Conservation (phyloP, 2,329 filamentous ascomycete species). For the Colletotrichum caudatum region DNA sequence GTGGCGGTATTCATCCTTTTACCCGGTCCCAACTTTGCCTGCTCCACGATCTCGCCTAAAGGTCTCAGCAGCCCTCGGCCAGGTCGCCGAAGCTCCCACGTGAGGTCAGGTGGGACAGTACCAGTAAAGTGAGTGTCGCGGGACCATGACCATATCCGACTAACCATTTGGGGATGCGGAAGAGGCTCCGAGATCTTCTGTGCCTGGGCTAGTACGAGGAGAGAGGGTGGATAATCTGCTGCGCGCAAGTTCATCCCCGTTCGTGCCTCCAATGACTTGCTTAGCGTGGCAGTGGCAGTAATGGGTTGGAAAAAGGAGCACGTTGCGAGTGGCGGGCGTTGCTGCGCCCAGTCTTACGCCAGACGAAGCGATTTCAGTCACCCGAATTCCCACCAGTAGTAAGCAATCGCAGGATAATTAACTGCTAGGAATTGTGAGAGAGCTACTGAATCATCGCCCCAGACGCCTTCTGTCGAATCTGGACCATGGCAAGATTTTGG, state of each 20-base stretch:
- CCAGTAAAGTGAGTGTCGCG: background rate
- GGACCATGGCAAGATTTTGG: background rate
- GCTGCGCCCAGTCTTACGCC: background rate
- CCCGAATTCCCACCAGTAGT: conserved; percentile 28
- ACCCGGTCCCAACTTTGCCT: conserved; percentile 12
- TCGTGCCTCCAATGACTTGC: too few species aligned
- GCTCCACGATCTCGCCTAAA: background rate
- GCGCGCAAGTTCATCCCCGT: background rate
- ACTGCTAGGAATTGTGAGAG: background rate
- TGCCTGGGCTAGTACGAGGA: conserved; percentile 34
- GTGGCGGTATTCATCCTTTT: conserved; percentile 18
- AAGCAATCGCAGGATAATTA: too few species aligned
- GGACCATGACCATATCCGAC: conserved; percentile 9
- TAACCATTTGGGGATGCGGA: conserved; percentile 28
- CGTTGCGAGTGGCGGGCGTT: background rate
- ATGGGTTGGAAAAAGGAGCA: background rate
- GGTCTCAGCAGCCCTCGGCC: background rate
- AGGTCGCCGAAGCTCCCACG: background rate
- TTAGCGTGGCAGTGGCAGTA: background rate
- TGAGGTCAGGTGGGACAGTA: conserved; percentile 10
- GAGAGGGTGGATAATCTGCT: background rate
- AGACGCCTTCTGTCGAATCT: background rate
- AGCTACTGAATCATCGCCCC: background rate
- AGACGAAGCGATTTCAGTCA: background rate
- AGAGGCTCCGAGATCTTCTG: conserved; percentile 33